Evolutionary conservation across 2,329 filamentous ascomycete genomes (phyloP).

Genomic region (Beauveria brongniartii): DNA sequence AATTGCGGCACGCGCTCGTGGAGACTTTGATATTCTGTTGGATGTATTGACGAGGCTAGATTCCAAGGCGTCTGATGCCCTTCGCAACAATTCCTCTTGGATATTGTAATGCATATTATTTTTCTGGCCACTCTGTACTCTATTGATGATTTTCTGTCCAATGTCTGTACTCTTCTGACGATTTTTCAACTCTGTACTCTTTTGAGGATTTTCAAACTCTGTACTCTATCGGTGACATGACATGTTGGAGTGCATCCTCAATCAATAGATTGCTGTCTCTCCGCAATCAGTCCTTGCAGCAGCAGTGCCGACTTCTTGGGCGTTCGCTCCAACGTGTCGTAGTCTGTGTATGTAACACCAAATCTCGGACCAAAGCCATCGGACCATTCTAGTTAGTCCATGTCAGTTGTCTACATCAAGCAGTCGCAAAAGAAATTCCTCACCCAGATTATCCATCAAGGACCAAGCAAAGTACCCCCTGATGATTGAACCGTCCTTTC

Average conservation of each 20-base stretch:
- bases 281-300: slow-evolving; percentile 20
- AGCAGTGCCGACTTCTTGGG: slow-evolving; percentile 28
- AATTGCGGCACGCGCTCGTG: slow-evolving; percentile 28
- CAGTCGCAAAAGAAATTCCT: slow-evolving; percentile 4
- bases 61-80: slow-evolving; percentile 34
- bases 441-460: slow-evolving; percentile 28
- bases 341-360: slow-evolving; percentile 30
- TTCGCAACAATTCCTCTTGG: slow-evolving; percentile 23
- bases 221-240: background rate
- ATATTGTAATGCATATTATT: background rate
- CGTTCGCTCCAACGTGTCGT: slow-evolving; percentile 28
- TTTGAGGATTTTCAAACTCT: too few relatives aligned
- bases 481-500: slow-evolving; percentile 19
- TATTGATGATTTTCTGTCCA: background rate
- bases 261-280: slow-evolving; percentile 12
- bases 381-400: slow-evolving; percentile 24
- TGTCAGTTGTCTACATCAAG: background rate
- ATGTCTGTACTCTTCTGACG: too few relatives aligned
- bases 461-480: slow-evolving; percentile 29
- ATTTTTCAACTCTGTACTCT: too few relatives aligned
- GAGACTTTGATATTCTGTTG: slow-evolving; percentile 31
- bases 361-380: slow-evolving; percentile 31
- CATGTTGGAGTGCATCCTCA: background rate
- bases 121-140: background rate
- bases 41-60: slow-evolving; percentile 33